phyloP scores from a whole-genome alignment of 106 monocot species.

The Alisma plantagoaquatica region DNA sequence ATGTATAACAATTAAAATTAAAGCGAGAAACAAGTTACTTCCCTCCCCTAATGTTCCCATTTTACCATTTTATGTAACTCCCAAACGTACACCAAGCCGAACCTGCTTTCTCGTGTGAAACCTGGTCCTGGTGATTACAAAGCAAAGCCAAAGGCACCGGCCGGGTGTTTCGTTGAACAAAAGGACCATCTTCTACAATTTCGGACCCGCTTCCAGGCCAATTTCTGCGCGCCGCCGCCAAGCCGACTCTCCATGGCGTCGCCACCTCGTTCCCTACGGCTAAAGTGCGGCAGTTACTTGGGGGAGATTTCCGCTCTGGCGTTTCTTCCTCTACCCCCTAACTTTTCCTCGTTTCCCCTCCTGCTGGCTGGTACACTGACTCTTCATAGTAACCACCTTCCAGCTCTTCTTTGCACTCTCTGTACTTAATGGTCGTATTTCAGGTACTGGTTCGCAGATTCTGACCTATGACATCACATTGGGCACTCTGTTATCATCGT shows the following conservation, averaged over 20 bases:
- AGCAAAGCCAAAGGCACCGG: no score
- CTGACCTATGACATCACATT: slow-evolving; percentile 44
- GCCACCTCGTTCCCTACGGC: background rate
- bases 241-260: slow-evolving; percentile 8
- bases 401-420: background rate
- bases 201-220: no score
- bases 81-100: no score
- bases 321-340: slow-evolving; percentile 35
- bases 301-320: slow-evolving; percentile 92
- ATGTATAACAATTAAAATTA: no score
- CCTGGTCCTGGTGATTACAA: no score
- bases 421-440: background rate
- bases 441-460: slow-evolving; percentile 76
- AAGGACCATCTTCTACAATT: no score
- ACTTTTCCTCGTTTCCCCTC: slow-evolving; percentile 52
- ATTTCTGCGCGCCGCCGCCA: no score
- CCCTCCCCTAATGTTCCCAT: no score
- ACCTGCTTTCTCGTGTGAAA: no score
- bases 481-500: slow-evolving; percentile 29
- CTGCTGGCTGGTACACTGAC: slow-evolving; percentile 89
- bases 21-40: no score
- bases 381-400: background rate
- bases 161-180: no score
- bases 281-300: slow-evolving; percentile 46
- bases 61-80: no score